Evolutionary conservation across 768 basidiomycete species (phyloP), one percentile per base, ranked within the genome.

Genomic region (Trametes cingulata): DNA sequence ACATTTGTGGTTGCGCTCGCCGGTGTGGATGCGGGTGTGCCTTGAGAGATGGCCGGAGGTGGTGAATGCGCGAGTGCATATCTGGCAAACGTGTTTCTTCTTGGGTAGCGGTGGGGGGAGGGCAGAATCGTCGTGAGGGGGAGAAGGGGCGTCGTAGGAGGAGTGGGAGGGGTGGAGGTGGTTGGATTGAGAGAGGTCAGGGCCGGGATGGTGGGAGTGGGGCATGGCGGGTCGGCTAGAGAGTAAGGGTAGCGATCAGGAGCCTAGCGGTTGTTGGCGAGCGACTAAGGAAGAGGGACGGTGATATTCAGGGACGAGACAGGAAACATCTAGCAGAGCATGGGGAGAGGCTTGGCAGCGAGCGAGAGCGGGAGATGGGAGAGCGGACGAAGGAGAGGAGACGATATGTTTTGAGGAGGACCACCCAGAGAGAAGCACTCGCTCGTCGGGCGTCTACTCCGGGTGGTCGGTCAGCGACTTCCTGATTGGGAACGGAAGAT

Each of bases 1-100:
- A 69, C 93, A 96, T 60, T 86, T 90, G 77, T 95, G 91, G 74
- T 95, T 94, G 62, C 91, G 82, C 68, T 95, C 93, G 40, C 93
- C 93, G 15, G 93, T 95, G 75, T 95, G 93, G 13, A 94, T 88
- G 56, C 92, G 80, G n/a, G 88, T 81, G 70, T 95, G 93, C 47
- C 93, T 83, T 0, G 93, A 90, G 19, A 95, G 82, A 72, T 95
- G 93, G 17, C 93, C 94, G 61, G 87, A 88, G 24, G 93, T 95
- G 54, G 91, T 92, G 74, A 95, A 95, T 0, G 84, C 82, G 43
- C 91, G 83, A 2, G 85, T 80, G 74, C 93, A 95, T 5, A 82
- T 85, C 0, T 73, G 65, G 70, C 93, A 95, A 56, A 88, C 72
- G 67, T 94, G 83, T 52, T 69, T 70, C 62, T 71, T 72, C 61